These are phyloP conservation scores for Rhizophagus clarus DNA, from an alignment of 192 early-diverging fungal genomes.

Conservation along the genomic window DNA sequence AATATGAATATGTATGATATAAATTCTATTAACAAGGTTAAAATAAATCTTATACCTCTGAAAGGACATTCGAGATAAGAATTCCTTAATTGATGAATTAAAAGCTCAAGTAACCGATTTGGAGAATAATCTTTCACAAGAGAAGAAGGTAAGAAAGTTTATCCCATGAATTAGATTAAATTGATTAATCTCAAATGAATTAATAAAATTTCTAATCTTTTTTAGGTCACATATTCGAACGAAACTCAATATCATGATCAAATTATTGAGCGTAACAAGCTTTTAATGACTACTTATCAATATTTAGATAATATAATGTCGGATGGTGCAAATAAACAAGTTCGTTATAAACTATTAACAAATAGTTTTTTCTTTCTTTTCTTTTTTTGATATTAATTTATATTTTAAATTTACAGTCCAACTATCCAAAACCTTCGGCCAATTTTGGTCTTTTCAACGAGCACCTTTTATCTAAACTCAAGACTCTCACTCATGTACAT, in stretches of 20 bases:
- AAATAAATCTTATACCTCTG: not conserved
- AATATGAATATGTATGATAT: not conserved
- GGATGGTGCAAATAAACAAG: constrained; percentile 37
- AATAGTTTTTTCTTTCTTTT: not conserved
- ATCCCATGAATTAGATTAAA: not conserved
- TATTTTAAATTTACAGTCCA: constrained; percentile 10
- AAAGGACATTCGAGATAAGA: constrained; percentile 36
- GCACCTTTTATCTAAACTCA: constrained; percentile 39
- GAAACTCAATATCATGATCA: constrained; percentile 34
- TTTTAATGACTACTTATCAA: constrained; percentile 41
- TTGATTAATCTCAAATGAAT: not conserved
- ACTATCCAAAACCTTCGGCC: constrained; percentile 40
- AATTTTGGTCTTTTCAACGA: constrained; percentile 45
- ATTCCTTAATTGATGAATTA: constrained; percentile 40
- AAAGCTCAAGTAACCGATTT: constrained; percentile 34
- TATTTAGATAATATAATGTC: constrained; percentile 43
- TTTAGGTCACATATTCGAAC: constrained; percentile 3
- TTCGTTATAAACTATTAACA: constrained; percentile 7
- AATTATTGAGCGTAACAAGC: constrained; percentile 43
- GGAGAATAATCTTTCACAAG: constrained; percentile 26
- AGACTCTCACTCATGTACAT: constrained; percentile 40
- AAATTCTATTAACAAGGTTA: not conserved
- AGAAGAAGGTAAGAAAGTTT: constrained; percentile 10
- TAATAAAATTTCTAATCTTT: not conserved
- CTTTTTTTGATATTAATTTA: not conserved